Conservation (phyloP, 768 basidiomycete species). For the Collybia sp. region DNA sequence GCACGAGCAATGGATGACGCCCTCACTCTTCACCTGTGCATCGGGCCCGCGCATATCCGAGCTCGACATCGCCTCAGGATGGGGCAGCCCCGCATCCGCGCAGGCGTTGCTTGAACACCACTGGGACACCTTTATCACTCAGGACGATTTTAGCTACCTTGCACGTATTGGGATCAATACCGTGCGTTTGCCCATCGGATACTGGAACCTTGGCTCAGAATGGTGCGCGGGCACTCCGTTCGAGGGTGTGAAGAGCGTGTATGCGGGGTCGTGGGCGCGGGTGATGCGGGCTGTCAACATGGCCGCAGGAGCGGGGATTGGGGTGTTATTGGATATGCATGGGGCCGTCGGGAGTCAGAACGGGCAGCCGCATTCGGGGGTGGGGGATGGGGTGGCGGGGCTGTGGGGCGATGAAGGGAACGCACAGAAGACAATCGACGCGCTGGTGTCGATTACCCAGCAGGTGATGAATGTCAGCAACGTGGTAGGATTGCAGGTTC, state of each 20-base stretch:
- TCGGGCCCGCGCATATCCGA: slow-evolving; percentile 47
- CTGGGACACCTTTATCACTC: slow-evolving; percentile 72
- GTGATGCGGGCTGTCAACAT: slow-evolving; percentile 58
- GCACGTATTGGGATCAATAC: slow-evolving; percentile 64
- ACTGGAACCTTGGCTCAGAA: slow-evolving; percentile 55
- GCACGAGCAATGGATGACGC: slow-evolving; percentile 72
- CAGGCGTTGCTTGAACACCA: slow-evolving; percentile 58
- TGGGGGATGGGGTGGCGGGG: slow-evolving; percentile 44
- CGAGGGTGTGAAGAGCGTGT: slow-evolving; percentile 43
- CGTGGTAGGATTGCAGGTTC: slow-evolving; percentile 56
- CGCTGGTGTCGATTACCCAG: slow-evolving; percentile 40
- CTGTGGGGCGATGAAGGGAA: slow-evolving; percentile 43
- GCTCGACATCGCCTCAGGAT: slow-evolving; percentile 64
- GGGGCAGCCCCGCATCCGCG: slow-evolving; percentile 38
- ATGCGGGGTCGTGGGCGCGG: slow-evolving; percentile 62
- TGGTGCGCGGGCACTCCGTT: slow-evolving; percentile 68
- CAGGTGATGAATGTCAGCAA: slow-evolving; percentile 41
- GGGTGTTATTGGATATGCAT: slow-evolving; percentile 68
- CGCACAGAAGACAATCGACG: slow-evolving; percentile 46
- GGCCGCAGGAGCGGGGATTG: slow-evolving; percentile 56
- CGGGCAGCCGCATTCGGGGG: slow-evolving; percentile 64
- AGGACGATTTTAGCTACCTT: slow-evolving; percentile 66
- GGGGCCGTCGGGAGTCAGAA: slow-evolving; percentile 78
- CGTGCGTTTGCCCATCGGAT: slow-evolving; percentile 57
- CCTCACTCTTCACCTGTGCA: slow-evolving; percentile 59